Evolutionary conservation across 2,329 filamentous ascomycete genomes (phyloP), one percentile per base, ranked within the genome.

Genomic region (Aureobasidium sp.): DNA sequence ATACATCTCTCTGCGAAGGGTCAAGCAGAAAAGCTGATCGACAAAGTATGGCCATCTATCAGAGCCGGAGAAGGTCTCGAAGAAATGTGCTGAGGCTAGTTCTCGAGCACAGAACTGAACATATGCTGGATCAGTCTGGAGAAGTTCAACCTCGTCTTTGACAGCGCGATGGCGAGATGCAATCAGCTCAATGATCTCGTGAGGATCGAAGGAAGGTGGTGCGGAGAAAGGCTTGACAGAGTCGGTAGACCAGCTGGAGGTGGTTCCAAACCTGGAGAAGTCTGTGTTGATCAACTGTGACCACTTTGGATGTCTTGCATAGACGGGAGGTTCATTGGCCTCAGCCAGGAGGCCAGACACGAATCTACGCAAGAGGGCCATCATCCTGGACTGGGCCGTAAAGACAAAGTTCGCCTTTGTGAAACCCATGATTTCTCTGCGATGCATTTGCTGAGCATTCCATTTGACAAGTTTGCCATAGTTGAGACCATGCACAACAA

Each of bases 341-440:
- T 21, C 21, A 21, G 21, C 21, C 21, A 21, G 21, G 21, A 21
- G 21, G 21, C 21, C 21, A 21, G 21, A 21, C 21, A 21, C 21
- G 21, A 21, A 21, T 21, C 21, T 21, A 1, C 21, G 21, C 21
- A 21, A 21, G 21, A 21, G 21, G 21, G 21, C 21, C 21, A 21
- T 21, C 57, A 60, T 49, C 8, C 10, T 50, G 9, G 42, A 9
- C 2, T 60, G 57, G 3, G 57, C 57, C 5, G 44, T 42, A n/a
- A 60, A n/a, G 5, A 60, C 51, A 8, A 54, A 14, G 25, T 60
- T 21, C 30, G 62, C 62, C 41, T 47, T 51, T 7, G 63, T 62
- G 51, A 55, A 65, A 5, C 65, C 63, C 6, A 65, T 51, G 10
- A 62, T 63, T 10, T 62, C 50, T 37, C 50, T 61, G 11, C 59